phyloP scores from a whole-genome alignment of 2,329 filamentous ascomycete genomes.

The Stagonosporopsis chrysanthemi region DNA sequence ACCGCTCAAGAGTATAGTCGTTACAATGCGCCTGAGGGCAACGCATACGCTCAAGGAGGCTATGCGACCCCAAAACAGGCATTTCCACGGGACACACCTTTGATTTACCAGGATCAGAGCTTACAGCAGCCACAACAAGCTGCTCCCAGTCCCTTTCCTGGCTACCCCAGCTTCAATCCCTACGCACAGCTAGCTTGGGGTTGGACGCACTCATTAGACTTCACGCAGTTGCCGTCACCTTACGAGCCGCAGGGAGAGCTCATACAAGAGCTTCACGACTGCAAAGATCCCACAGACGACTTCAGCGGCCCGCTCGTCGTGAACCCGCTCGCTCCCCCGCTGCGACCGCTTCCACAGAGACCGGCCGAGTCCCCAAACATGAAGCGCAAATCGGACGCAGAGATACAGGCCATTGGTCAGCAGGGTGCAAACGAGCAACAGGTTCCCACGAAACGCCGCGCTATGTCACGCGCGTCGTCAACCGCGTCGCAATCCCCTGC shows the following conservation, averaged over 20 bases:
- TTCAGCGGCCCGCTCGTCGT: conserved; percentile 49
- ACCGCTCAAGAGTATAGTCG: conserved; percentile 29
- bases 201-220: conserved; percentile 49
- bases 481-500: conserved; percentile 36
- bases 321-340: conserved; percentile 37
- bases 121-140: conserved; percentile 29
- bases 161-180: conserved; percentile 31
- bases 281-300: conserved; percentile 41
- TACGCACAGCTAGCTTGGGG: conserved; percentile 46
- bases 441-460: conserved; percentile 42
- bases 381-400: conserved; percentile 48
- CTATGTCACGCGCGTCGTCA: conserved; percentile 44
- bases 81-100: conserved; percentile 24
- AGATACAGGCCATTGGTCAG: conserved; percentile 41
- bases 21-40: conserved; percentile 36
- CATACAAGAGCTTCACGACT: conserved; percentile 46
- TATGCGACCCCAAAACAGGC: conserved; percentile 27
- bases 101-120: conserved; percentile 31
- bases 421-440: conserved; percentile 30
- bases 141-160: conserved; percentile 23
- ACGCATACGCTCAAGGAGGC: conserved; percentile 30
- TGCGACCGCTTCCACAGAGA: conserved; percentile 32
- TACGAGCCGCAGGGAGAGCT: conserved; percentile 58
- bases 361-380: conserved; percentile 39
- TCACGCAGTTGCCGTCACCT: conserved; percentile 42